These are phyloP conservation scores for Solanum corneliomulleri DNA, from an alignment of 257 asterid species.

Conservation along the genomic window DNA sequence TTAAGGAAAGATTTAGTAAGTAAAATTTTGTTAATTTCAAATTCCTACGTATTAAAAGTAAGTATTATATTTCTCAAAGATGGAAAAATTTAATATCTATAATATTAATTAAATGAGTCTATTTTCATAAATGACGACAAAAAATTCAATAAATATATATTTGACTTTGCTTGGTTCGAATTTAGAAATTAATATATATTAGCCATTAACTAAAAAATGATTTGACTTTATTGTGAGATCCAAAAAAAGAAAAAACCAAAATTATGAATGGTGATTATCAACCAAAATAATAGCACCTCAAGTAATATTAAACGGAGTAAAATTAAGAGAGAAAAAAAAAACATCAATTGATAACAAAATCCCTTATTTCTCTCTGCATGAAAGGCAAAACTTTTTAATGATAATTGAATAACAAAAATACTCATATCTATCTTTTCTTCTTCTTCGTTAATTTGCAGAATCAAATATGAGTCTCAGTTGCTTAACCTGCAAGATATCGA, in stretches of 20 bases:
- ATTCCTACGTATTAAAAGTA: too few relatives aligned
- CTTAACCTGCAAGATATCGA: constrained; percentile 3
- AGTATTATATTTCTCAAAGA: too few relatives aligned
- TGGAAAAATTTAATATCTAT: too few relatives aligned
- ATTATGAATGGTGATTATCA: not conserved
- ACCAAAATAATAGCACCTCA: not conserved
- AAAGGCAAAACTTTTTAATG: not conserved
- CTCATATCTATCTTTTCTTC: not conserved
- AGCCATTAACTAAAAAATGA: not conserved
- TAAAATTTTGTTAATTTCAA: too few relatives aligned
- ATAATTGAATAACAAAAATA: not conserved
- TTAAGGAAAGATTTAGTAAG: too few relatives aligned
- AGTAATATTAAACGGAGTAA: not conserved
- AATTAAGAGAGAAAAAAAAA: not conserved
- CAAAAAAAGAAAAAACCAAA: not conserved
- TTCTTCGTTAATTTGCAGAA: not conserved
- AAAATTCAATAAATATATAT: too few relatives aligned
- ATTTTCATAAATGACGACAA: too few relatives aligned
- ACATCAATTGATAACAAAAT: not conserved
- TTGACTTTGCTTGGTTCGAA: too few relatives aligned
- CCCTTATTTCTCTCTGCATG: not conserved
- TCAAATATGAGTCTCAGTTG: constrained; percentile 11
- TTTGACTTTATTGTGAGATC: not conserved
- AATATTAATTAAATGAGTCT: too few relatives aligned
- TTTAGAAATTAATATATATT: not conserved